Evolutionary conservation across 306 rosid species (phyloP), one percentile per base, ranked within the genome.

Genomic region (Pterocarpus macrocarpus): DNA sequence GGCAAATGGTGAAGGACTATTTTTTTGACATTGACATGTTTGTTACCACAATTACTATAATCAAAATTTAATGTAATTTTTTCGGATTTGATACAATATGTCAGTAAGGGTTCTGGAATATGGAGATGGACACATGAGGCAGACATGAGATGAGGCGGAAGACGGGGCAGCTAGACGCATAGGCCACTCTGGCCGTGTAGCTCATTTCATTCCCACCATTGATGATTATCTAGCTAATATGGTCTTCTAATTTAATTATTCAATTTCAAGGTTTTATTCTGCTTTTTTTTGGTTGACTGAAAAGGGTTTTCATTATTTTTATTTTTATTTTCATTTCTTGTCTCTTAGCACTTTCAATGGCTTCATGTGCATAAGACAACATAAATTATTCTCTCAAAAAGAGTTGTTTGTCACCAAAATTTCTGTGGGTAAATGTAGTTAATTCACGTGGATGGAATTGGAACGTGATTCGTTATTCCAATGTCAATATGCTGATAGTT

Each of bases 391-490:
- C 10, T 34, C 28, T 28, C 53, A 7, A 43, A 55, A 71, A 41
- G 4, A 52, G 0, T 43, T 34, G 39, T 17, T 58, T 75, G 57
- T 76, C 66, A 76, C 61, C 78, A 8, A 61, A 49, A 17, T 22
- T 49, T 28, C 59, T 33, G 73, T 69, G 78, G 86, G 73, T 38
- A 57, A 39, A 70, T 52, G 73, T 77, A 76, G 86, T 65, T 82
- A n/a, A 77, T 69, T 77, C 74, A 71, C 6, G 82, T 34, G 82
- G 75, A 35, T 71, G 67, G 69, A 71, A 77, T 53, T 70, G 86
- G 45, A 77, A 70, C 28, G 69, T 17, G 63, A 52, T 50, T 55
- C 61, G 4, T 39, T 69, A 58, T 38, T 45, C 5, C 63, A 75
- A 75, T 58, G 13, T 14, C n/a, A 47, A 35, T 45, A 35, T 11